phyloP scores from a whole-genome alignment of 169 alveolate species.

The Theileria parva region DNA sequence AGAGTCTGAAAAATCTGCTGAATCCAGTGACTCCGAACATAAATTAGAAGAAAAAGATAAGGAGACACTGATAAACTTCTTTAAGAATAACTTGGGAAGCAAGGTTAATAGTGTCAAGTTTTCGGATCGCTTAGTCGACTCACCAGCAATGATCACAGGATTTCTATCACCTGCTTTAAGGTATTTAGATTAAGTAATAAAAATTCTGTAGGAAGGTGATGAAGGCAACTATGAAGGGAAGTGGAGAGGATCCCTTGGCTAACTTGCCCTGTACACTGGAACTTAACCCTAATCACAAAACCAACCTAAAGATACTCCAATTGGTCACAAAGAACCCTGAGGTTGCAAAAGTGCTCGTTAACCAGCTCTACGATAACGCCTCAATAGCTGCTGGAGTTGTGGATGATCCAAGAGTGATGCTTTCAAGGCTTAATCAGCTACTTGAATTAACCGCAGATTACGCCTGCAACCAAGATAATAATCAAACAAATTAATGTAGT shows the following conservation, averaged over 20 bases:
- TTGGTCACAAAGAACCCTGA: slow-evolving; percentile 70
- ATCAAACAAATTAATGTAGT: neutral
- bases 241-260: slow-evolving; percentile 67
- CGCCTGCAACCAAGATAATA: slow-evolving; percentile 70
- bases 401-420: slow-evolving; percentile 88
- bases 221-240: slow-evolving; percentile 80
- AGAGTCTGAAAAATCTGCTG: slow-evolving; percentile 33
- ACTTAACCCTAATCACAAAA: slow-evolving; percentile 79
- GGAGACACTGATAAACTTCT: slow-evolving; percentile 7
- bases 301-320: slow-evolving; percentile 70
- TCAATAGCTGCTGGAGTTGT: slow-evolving; percentile 90
- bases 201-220: slow-evolving; percentile 61
- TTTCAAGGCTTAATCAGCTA: slow-evolving; percentile 80
- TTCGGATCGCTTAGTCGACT: slow-evolving; percentile 82
- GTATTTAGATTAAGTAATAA: slow-evolving; percentile 9
- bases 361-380: slow-evolving; percentile 87
- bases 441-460: slow-evolving; percentile 76
- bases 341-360: slow-evolving; percentile 75
- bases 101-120: slow-evolving; percentile 84
- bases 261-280: slow-evolving; percentile 82
- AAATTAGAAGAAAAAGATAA: slow-evolving; percentile 48
- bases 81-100: slow-evolving; percentile 68
- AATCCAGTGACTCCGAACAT: slow-evolving; percentile 36
- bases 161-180: slow-evolving; percentile 83
- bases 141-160: slow-evolving; percentile 89